Conservation (phyloP, 1,284 basidiomycete species). For the Rhodotorula glutinis region DNA sequence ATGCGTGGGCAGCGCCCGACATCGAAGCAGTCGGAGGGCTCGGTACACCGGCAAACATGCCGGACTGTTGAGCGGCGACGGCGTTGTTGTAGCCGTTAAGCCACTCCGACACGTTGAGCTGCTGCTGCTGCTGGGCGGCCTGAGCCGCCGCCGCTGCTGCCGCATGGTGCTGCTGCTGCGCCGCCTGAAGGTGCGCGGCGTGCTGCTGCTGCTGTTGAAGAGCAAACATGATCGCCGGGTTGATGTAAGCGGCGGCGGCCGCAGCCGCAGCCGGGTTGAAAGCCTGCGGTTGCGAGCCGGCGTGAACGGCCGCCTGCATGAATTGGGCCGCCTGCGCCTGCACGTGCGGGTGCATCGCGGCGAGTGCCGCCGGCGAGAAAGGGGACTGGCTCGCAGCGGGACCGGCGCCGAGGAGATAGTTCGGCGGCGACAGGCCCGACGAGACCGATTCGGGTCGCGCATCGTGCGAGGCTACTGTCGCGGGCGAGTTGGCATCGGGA, state of each 20-base stretch:
- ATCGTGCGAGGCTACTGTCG: not conserved
- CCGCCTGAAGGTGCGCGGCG: not conserved
- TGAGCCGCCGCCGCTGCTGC: not conserved
- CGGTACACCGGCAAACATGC: not conserved
- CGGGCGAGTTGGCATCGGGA: not conserved
- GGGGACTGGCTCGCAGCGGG: not conserved
- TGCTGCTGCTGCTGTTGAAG: conserved; percentile 18
- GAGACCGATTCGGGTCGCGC: not conserved
- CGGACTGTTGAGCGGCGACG: not conserved
- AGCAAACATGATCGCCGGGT: conserved; percentile 9
- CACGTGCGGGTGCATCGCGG: not conserved
- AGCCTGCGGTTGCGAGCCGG: not conserved
- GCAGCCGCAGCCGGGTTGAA: conserved; percentile 2
- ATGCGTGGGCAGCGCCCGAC: not conserved
- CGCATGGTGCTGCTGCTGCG: not conserved
- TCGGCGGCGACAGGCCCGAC: not conserved
- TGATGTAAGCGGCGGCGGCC: not conserved
- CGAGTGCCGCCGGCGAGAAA: not conserved
- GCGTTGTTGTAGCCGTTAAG: conserved; percentile 3
- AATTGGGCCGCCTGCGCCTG: not conserved
- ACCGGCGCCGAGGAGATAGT: not conserved
- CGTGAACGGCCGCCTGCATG: not conserved
- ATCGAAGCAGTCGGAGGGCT: not conserved
- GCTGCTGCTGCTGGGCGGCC: conserved; percentile 2
- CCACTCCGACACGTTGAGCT: conserved; percentile 1